Evolutionary conservation across 228 moss, liverwort and hornwort genomes (phyloP).

Genomic region (Sphagnum magellanicum): DNA sequence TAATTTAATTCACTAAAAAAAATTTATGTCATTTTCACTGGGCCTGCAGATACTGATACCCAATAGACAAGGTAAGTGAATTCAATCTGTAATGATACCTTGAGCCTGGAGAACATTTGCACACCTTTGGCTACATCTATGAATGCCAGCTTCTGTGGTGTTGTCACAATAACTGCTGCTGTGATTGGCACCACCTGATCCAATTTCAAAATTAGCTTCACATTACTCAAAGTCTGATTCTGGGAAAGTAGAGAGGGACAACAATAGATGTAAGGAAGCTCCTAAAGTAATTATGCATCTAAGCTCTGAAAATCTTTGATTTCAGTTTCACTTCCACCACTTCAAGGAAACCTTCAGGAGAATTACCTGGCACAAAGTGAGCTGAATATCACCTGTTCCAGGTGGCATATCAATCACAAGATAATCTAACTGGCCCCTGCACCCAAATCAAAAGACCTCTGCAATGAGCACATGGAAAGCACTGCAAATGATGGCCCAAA

Average conservation of each 20-base stretch:
- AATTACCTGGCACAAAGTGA: constrained; percentile 92
- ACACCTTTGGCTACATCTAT: constrained; percentile 99
- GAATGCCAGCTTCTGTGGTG: constrained; percentile 96
- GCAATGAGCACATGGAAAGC: no score
- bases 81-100: constrained; percentile 26
- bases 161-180: constrained; percentile 97
- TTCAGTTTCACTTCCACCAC: background rate
- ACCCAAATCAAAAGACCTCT: background rate
- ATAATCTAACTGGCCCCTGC: constrained; percentile 99
- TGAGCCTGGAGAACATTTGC: constrained; percentile 93
- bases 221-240: no score
- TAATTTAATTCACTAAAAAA: no score
- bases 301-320: background rate
- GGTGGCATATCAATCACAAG: constrained; percentile 98
- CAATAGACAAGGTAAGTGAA: background rate
- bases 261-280: no score
- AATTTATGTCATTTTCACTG: background rate
- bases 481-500: no score
- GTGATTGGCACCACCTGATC: constrained; percentile 88
- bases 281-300: background rate
- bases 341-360: background rate
- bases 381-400: constrained; percentile 94
- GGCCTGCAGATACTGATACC: background rate
- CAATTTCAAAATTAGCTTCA: no score
- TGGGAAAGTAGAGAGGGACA: no score